These are phyloP conservation scores for Cyberlindnera americana DNA, from an alignment of 805 yeast species.

Conservation along the genomic window DNA sequence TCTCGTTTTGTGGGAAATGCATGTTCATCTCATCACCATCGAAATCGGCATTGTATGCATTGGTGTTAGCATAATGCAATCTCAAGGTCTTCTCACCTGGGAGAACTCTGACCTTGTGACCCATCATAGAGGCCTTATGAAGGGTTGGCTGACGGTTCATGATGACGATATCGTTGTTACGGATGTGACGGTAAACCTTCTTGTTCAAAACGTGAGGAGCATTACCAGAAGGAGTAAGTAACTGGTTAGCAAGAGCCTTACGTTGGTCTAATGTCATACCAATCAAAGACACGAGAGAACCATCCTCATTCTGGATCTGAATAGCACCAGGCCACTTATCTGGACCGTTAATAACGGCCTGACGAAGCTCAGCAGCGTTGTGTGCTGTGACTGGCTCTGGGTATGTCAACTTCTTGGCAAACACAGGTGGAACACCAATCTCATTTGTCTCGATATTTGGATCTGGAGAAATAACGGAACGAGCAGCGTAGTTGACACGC, in stretches of 20 bases:
- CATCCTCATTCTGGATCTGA: conserved; percentile 95
- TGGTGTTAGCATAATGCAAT: conserved; percentile 97
- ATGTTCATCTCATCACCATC: conserved; percentile 99
- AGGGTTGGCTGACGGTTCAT: conserved; percentile 99
- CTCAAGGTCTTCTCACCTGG: conserved; percentile 97
- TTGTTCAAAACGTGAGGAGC: conserved; percentile 69
- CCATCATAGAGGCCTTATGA: conserved; percentile 99
- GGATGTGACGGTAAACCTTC: conserved; percentile 91
- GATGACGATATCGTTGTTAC: conserved; percentile 89
- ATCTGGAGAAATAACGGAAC: conserved; percentile 98
- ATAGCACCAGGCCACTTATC: conserved; percentile 98
- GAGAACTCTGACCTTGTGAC: conserved; percentile 93
- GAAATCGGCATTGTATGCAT: conserved; percentile 98
- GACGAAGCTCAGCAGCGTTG: conserved; percentile 85
- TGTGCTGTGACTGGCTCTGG: conserved; percentile 97
- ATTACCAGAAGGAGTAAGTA: conserved; percentile 73
- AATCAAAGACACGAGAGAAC: conserved; percentile 70
- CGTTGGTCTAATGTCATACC: conserved; percentile 94
- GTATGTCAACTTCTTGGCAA: conserved; percentile 90
- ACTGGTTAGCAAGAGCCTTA: conserved; percentile 90
- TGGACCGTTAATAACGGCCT: conserved; percentile 97
- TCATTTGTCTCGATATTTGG: conserved; percentile 97
- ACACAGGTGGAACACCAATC: conserved; percentile 98
- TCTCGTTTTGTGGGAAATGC: conserved; percentile 98
- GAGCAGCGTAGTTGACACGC: conserved; percentile 98